Conservation (phyloP, 306 rosid species). For the Mimosa bimucronata region DNA sequence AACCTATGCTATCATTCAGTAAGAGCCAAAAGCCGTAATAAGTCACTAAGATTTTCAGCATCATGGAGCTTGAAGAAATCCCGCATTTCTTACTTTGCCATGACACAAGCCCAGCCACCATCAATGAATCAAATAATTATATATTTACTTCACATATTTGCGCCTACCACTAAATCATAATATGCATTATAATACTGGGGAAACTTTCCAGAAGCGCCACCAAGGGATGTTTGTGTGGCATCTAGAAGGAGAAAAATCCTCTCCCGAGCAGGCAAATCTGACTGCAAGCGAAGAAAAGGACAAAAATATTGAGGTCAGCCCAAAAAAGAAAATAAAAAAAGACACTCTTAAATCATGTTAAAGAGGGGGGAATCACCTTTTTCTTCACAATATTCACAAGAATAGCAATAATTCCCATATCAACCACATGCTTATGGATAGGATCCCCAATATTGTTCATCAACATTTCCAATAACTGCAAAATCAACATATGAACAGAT, state of each 20-base stretch:
- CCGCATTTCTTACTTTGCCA: constrained; percentile 21
- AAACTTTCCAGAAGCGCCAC: constrained; percentile 95
- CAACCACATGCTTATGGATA: constrained; percentile 84
- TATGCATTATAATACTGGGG: constrained; percentile 90
- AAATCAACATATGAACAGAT: constrained; percentile 42
- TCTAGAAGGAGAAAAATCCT: constrained; percentile 90
- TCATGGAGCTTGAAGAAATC: constrained; percentile 7
- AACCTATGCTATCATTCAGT: neutral
- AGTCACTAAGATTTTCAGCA: neutral
- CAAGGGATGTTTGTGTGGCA: constrained; percentile 96
- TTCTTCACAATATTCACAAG: constrained; percentile 94
- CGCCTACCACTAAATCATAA: constrained; percentile 89
- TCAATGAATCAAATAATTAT: constrained; percentile 26
- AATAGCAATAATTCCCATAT: constrained; percentile 70
- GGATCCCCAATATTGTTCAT: constrained; percentile 94
- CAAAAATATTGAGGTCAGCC: neutral
- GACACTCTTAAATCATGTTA: neutral
- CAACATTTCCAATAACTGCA: constrained; percentile 94
- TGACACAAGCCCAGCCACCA: neutral
- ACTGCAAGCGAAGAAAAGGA: constrained; percentile 54
- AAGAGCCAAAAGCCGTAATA: neutral
- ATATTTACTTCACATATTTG: constrained; percentile 28
- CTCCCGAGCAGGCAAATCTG: constrained; percentile 85
- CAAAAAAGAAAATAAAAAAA: neutral
- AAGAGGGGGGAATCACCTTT: constrained; percentile 59